phyloP scores from a whole-genome alignment of 2,329 filamentous ascomycete species.

The Aspergillus fischeri region DNA sequence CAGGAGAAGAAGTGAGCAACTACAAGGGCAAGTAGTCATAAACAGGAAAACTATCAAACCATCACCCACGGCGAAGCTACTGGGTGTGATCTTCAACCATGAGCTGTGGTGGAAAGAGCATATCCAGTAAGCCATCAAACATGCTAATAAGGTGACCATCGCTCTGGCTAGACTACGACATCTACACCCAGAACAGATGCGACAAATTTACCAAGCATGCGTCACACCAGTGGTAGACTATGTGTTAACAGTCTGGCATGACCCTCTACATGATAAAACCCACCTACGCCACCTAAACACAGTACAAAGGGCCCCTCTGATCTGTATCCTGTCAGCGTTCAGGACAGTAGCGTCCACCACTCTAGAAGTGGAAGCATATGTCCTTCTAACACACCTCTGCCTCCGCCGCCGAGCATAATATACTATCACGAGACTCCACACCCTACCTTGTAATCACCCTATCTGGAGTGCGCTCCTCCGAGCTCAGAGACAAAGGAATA shows the following conservation, averaged over 20 bases:
- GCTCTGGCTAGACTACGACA: constrained; percentile 14
- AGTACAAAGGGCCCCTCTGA: constrained; percentile 15
- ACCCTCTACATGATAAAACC: constrained; percentile 16
- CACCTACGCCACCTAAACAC: constrained; percentile 13
- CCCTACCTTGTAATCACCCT: too few relatives aligned
- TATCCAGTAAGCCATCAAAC: constrained; percentile 18
- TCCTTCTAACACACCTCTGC: constrained; percentile 9
- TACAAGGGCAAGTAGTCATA: constrained; percentile 11
- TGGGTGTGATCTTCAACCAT: constrained; percentile 22
- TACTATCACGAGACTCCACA: too few relatives aligned
- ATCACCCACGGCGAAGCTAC: constrained; percentile 18
- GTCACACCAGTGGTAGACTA: constrained; percentile 20
- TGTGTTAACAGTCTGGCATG: constrained; percentile 20
- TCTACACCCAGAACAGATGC: constrained; percentile 17
- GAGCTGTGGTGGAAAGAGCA: constrained; percentile 21
- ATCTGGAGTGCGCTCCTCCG: too few relatives aligned
- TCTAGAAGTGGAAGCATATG: constrained; percentile 16
- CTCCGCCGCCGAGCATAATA: too few relatives aligned
- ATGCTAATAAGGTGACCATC: constrained; percentile 14
- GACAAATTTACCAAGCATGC: constrained; percentile 22
- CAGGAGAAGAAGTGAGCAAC: constrained; percentile 15
- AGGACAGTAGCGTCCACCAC: constrained; percentile 12
- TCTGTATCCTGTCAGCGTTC: constrained; percentile 18
- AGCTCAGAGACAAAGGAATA: too few relatives aligned
- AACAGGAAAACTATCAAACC: constrained; percentile 14